Evolutionary conservation across 495 filamentous ascomycete species (phyloP), one percentile per base, ranked within the genome.

Genomic region (Penicillium salamii): DNA sequence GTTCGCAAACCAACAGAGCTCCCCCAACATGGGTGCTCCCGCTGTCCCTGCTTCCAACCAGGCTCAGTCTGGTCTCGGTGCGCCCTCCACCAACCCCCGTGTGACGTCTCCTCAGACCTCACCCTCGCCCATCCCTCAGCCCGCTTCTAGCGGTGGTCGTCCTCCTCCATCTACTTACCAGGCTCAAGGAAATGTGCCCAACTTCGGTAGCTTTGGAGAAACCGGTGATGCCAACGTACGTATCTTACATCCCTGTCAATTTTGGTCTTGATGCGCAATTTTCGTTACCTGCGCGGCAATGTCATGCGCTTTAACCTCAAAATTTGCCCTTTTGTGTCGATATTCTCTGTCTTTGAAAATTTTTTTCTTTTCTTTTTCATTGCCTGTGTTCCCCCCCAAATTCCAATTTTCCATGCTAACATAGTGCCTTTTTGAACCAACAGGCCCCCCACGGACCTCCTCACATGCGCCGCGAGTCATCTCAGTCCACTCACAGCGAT

Each of bases 71-170:
- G 65, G 69, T 36, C 79, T 91, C 17, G 80, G 87, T 54, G 79
- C 86, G 46, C 84, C 86, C 32, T 72, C 75, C 58, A 73, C 66
- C 24, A 84, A 86, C 62, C 83, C 79, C 26, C 78, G 86, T 53
- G 73, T 88, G 23, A 80, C 80, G 19, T 88, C 86, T 34, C 88
- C 88, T 5, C 81, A 84, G 49, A 79, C 80, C 21, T 96, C 91
- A 12, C 91, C 91, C 3, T 89, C 87, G 17, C 91, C 91, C 5
- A 97, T 97, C 44, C 91, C 91, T 15, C 87, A 89, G 66, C 88
- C 87, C 39, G 80, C 87, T 31, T 86, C 86, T 31, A 95, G 90
- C 67, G 90, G 90, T 59, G 90, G 90, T 57, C 79, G 87, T 67
- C 89, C 89, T 35, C 87, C 87, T 23, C 70, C 71, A 54, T 87